Base-by-base conservation (phyloP, 2,329 filamentous ascomycete species). In the Fusarium nelsonii region DNA sequence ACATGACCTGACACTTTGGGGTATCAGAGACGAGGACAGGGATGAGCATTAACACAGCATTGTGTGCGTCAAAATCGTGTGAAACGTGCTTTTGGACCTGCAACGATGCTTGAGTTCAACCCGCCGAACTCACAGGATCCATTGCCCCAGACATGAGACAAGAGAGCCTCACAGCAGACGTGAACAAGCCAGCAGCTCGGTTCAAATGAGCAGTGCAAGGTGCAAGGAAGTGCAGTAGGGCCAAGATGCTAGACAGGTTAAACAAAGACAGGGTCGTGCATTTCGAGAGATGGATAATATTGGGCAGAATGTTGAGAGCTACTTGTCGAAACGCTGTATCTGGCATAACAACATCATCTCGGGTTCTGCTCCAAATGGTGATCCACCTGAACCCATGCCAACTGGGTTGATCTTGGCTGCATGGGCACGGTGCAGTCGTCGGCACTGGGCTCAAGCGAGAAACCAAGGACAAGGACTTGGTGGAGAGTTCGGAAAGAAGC, bases 1-100 rank as follows among this genome's bases (percentile, higher is more conserved):
- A 74, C 71, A 68, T 74, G 73, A 70, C 71, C 65, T 73, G 70
- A 72, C 58, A 69, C 53, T 67, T 74, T 63, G 63, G 58, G 71
- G 59, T 45, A 58, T 63, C 41, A 36, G 37, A 58, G 49, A 54
- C 30, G 45, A 30, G 63, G 34, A 44, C 40, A 50, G 45, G 56
- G 50, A 54, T 46, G 15, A 49, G 33, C 37, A 63, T 36, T 28
- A 59, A 36, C 52, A 54, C 28, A 50, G 30, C 48, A 41, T 39
- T 34, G 32, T 40, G 36, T 51, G 53, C 48, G 45, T 65, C 43
- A 44, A 45, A 18, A 58, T 45, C 33, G 18, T 44, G 41, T 57
- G 65, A 65, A 70, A 65, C 59, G 9, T 51, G 54, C 26, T 44
- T 32, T 58, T 44, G 41, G 41, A 51, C 46, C 51, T 39, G 40